Evolutionary conservation across 345 rosid genomes (phyloP), one percentile per base, ranked within the genome.

Genomic region (Pelargonium nanum): DNA sequence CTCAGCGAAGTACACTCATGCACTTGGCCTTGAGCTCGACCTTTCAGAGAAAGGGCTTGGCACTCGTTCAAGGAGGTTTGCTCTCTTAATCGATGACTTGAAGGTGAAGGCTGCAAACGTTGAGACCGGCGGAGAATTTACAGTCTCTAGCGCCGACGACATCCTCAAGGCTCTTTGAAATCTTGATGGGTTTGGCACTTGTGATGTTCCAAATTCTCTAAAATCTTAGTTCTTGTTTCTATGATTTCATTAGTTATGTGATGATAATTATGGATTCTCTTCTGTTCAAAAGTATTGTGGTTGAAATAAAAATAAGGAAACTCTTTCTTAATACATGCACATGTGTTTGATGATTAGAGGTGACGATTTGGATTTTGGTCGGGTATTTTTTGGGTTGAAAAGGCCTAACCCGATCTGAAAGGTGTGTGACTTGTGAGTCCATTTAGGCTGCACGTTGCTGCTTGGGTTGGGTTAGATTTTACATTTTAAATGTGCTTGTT

Each of bases 21-120:
- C 87, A 28, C 88, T 93, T 22, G 97, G 96, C 40, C 91, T 89
- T 16, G 95, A 93, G 90, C 99, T 87, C 59, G 97, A 93, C 73
- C 74, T 93, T 0, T 59, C 70, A 0, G 96, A 83, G 59, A 93
- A 89, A 64, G 99, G 97, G 53, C 97, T 89, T 0, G 99, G 97
- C 56, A 81, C 72, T 53, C 91, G 97, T 48, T 81, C 96, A 0
- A 83, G 82, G 85, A 85, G 99, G 74, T 93, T 85, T 19, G 88
- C 97, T 22, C 83, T 93, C 34, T 68, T 89, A 70, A 74, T 89
- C 0, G 99, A 89, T 55, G 81, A 93, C 81, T 96, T 93, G 63
- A 84, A 84, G 74, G 97, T 93, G 72, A 83, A 79, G 78, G 99
- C 72, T 1, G 97, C 99, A 26, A 93, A 93, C 50, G 66, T 93